Evolutionary conservation across 2,329 filamentous ascomycete genomes (phyloP).

Genomic region (Elsinoe batatas): DNA sequence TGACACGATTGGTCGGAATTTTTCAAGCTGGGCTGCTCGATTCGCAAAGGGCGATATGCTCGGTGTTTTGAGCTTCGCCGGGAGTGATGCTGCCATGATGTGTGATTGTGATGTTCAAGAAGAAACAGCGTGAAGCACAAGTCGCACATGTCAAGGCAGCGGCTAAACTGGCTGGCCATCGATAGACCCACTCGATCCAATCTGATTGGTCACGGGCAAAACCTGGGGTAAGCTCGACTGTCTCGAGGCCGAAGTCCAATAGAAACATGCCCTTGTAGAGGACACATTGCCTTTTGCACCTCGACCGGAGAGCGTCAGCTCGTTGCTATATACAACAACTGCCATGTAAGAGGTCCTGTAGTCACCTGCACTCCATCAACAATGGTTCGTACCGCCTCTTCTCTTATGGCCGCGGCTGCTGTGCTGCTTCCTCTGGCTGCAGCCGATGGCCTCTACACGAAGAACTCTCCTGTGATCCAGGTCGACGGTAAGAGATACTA

Average conservation of each 20-base stretch:
- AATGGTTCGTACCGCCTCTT: conserved; percentile 15
- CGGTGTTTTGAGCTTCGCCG: conserved; percentile 55
- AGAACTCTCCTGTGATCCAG: conserved; percentile 79
- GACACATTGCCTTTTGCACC: conserved; percentile 17
- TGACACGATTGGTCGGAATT: conserved; percentile 73
- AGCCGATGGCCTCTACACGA: conserved; percentile 64
- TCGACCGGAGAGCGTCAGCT: neutral
- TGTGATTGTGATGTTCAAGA: neutral
- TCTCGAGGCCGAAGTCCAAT: neutral
- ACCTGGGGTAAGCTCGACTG: conserved; percentile 11
- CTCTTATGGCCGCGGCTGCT: conserved; percentile 43
- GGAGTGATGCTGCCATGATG: conserved; percentile 62
- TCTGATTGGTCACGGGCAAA: conserved; percentile 6
- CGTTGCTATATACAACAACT: neutral
- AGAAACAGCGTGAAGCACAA: neutral
- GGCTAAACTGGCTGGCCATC: neutral
- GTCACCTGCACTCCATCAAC: neutral
- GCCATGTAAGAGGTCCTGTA: neutral
- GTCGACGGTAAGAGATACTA: conserved; percentile 71
- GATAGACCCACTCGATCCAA: neutral
- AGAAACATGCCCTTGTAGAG: conserved; percentile 12
- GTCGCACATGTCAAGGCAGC: neutral
- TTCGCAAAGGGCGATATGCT: conserved; percentile 78
- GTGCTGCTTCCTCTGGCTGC: conserved; percentile 58
- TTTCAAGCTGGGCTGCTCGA: conserved; percentile 74